Evolutionary conservation across 345 rosid genomes (phyloP).

Genomic region (Citrus australasica): DNA sequence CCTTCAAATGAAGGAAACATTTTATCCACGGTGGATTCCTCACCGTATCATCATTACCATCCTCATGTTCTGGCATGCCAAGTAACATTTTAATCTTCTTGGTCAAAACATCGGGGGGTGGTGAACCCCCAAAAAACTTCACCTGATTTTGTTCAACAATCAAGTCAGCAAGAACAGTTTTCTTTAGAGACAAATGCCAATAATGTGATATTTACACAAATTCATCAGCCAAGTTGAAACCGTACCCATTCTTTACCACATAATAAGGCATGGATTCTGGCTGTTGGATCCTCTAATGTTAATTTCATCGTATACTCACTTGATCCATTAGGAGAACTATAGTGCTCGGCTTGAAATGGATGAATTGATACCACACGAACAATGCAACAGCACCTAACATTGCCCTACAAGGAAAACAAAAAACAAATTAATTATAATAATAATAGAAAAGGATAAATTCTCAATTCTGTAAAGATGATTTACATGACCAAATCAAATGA

Average conservation of each 20-base stretch:
- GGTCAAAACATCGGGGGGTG: not conserved
- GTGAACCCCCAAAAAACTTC: not conserved
- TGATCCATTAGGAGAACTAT: not conserved
- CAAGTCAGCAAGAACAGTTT: not conserved
- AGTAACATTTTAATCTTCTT: slow-evolving; percentile 7
- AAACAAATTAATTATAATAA: too few relatives aligned
- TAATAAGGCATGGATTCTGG: slow-evolving; percentile 9
- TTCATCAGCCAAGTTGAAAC: not conserved
- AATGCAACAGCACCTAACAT: not conserved
- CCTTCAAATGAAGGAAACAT: not conserved
- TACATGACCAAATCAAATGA: not conserved
- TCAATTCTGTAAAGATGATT: not conserved
- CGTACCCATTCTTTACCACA: not conserved
- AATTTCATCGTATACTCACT: not conserved
- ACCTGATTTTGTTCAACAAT: not conserved
- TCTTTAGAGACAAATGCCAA: not conserved
- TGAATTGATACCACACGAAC: slow-evolving; percentile 7
- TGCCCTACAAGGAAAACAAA: not conserved
- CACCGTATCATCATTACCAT: not conserved
- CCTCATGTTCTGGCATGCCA: slow-evolving; percentile 7
- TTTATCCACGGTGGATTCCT: slow-evolving; percentile 14
- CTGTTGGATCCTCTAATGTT: slow-evolving; percentile 21
- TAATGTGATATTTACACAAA: not conserved
- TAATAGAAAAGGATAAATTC: not conserved
- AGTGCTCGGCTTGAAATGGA: not conserved